Conservation (phyloP, 345 rosid genomes). For the Lumnitzera littorea region DNA sequence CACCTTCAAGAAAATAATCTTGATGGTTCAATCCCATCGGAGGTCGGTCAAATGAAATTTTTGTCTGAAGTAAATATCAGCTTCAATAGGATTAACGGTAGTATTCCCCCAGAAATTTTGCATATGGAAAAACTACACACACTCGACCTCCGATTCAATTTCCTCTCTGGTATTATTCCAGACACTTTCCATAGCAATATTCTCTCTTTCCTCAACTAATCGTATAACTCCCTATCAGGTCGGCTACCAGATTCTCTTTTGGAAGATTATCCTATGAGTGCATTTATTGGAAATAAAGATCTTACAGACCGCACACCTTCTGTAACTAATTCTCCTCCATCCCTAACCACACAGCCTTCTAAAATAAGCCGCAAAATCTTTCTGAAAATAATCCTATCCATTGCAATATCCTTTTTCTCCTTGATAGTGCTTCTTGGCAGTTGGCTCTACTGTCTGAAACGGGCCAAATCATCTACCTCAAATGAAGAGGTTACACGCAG, state of each 20-base stretch:
- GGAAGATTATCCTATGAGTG: too few relatives aligned
- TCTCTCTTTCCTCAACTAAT: too few relatives aligned
- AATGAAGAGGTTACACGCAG: accelerated
- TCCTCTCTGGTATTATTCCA: background rate
- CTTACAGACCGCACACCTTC: too few relatives aligned
- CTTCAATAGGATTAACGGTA: background rate
- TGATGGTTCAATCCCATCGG: background rate
- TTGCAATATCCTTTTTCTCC: background rate
- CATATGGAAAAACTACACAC: background rate
- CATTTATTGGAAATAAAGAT: too few relatives aligned
- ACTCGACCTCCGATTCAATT: constrained; percentile 5
- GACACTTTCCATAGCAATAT: too few relatives aligned
- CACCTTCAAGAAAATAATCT: too few relatives aligned
- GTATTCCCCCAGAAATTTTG: constrained; percentile 2
- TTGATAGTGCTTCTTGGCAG: background rate
- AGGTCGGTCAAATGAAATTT: constrained; percentile 4
- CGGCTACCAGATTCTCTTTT: too few relatives aligned
- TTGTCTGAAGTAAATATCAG: background rate
- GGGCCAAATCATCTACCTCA: too few relatives aligned
- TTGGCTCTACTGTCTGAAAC: background rate
- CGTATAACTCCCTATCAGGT: too few relatives aligned
- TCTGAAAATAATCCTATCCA: accelerated
- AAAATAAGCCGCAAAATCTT: too few relatives aligned
- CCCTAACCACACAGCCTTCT: too few relatives aligned
- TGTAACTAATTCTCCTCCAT: too few relatives aligned